Percentiles rank a stretch among this genome's conserved stretches.
Evolutionary conservation across 2,329 filamentous ascomycete genomes (phyloP).

Genomic region (Aspergillus novofumigatus): DNA sequence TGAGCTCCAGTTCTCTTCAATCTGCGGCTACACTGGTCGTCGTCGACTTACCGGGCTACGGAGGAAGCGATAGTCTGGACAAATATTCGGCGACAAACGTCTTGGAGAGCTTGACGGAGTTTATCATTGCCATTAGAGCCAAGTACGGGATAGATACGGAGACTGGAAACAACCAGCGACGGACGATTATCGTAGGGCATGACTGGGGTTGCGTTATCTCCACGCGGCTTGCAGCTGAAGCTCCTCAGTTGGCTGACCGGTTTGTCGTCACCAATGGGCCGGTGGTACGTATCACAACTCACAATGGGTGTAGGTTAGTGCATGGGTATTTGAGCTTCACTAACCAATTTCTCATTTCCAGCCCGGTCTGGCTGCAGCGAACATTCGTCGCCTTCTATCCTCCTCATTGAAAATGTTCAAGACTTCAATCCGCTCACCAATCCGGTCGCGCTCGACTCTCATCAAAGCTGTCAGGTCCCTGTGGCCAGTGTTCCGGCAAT

Average conservation of each 20-base stretch:
- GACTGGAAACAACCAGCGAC: slow-evolving; percentile 34
- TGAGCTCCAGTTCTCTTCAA: slow-evolving; percentile 38
- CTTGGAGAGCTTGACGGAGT: slow-evolving; percentile 51
- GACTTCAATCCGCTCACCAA: slow-evolving; percentile 44
- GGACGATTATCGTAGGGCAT: slow-evolving; percentile 48
- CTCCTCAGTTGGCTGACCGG: slow-evolving; percentile 51
- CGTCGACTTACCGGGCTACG: slow-evolving; percentile 56
- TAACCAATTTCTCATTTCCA: slow-evolving; percentile 18
- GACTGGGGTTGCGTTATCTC: slow-evolving; percentile 54
- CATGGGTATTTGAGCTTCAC: neutral
- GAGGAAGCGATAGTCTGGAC: slow-evolving; percentile 51
- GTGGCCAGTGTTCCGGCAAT: slow-evolving; percentile 47
- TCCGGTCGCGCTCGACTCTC: slow-evolving; percentile 42
- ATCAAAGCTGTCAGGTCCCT: slow-evolving; percentile 42
- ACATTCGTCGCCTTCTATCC: slow-evolving; percentile 37
- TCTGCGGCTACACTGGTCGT: slow-evolving; percentile 47
- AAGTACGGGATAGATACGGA: slow-evolving; percentile 40
- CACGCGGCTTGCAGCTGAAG: slow-evolving; percentile 56
- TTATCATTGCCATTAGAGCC: slow-evolving; percentile 49
- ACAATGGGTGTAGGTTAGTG: neutral
- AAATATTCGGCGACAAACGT: slow-evolving; percentile 49
- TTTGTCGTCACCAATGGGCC: slow-evolving; percentile 53
- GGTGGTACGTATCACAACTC: slow-evolving; percentile 40
- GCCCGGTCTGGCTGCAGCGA: slow-evolving; percentile 41
- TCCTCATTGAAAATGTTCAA: slow-evolving; percentile 49